Evolutionary conservation across 2,329 filamentous ascomycete species (phyloP).

Genomic region (Neofusicoccum cordaticola): DNA sequence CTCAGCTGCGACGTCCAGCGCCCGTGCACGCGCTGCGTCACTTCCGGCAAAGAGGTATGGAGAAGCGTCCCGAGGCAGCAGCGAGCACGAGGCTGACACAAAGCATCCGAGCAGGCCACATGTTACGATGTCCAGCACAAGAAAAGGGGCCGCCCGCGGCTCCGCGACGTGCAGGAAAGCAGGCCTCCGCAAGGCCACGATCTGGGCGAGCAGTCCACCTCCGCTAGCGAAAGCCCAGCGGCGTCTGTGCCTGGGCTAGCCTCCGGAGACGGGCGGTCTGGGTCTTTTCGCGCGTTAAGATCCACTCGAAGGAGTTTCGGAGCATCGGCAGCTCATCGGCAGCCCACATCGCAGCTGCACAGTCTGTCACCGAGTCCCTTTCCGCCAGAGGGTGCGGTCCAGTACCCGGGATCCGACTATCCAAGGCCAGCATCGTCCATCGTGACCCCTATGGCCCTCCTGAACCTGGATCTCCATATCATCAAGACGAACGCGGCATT

Average conservation of each 20-base stretch:
- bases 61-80: not conserved
- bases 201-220: conserved; percentile 32
- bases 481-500: conserved; percentile 47
- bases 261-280: conserved; percentile 22
- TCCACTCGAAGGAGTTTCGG: conserved; percentile 11
- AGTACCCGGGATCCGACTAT: not conserved
- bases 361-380: conserved; percentile 12
- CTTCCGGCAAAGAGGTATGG: conserved; percentile 66
- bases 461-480: conserved; percentile 48
- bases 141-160: conserved; percentile 73
- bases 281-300: conserved; percentile 4
- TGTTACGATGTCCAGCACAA: conserved; percentile 85
- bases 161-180: conserved; percentile 64
- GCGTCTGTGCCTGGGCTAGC: conserved; percentile 25
- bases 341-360: conserved; percentile 18
- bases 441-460: conserved; percentile 34
- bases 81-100: not conserved
- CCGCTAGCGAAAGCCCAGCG: conserved; percentile 23
- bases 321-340: conserved; percentile 16
- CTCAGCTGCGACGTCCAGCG: conserved; percentile 66
- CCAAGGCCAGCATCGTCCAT: not conserved
- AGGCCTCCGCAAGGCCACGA: conserved; percentile 36
- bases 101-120: conserved; percentile 53
- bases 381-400: not conserved
- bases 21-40: conserved; percentile 73